Evolutionary conservation across 495 filamentous ascomycete species (phyloP), one percentile per base, ranked within the genome.

Genomic region (Xeromyces bisporus): DNA sequence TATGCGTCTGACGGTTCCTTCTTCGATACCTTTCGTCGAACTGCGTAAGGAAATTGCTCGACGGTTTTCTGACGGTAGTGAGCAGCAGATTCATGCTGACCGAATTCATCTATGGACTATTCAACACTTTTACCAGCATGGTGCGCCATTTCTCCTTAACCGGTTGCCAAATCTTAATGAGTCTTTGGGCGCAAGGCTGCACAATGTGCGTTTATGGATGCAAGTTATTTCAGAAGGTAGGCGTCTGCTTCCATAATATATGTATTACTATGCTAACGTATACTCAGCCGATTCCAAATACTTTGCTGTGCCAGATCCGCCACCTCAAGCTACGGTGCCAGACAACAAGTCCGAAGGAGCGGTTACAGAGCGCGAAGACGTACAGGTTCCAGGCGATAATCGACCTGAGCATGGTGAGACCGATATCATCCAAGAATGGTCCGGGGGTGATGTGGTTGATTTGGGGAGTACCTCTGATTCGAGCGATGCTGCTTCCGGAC

Each of bases 51-150:
- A 49, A 41, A 52, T 64, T 29, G 48, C 57, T 7, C 15, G 43
- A 7, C 52, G 47, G 41, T 45, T 56, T 15, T 52, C 51, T 3
- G n/a, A 27, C 11, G 36, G 43, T 23, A 41, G 30, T 1, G 21
- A 35, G 0, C 45, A 54, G 8, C 15, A 29, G 1, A 37, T 46
- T 23, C 36, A 40, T 1, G 46, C 54, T 1, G 57, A 64, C 20
- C 47, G 51, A 21, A 45, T 64, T 24, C 58, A 56, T 16, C 45
- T 64, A 12, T 64, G 59, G 59, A 49, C 53, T 26, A 52, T 64
- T 23, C 57, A 57, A 15, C 51, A 60, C 15, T 52, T 49, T 21
- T 46, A 51, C 26, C 43, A 47, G 20, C 54, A 43, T 30, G 54
- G 50, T 0, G 42, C 57, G 6, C 55, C 54, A 6, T 42, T 60